phyloP scores from a whole-genome alignment of 352 stramenopile genomes.

The Globisporangium recalcitrans region DNA sequence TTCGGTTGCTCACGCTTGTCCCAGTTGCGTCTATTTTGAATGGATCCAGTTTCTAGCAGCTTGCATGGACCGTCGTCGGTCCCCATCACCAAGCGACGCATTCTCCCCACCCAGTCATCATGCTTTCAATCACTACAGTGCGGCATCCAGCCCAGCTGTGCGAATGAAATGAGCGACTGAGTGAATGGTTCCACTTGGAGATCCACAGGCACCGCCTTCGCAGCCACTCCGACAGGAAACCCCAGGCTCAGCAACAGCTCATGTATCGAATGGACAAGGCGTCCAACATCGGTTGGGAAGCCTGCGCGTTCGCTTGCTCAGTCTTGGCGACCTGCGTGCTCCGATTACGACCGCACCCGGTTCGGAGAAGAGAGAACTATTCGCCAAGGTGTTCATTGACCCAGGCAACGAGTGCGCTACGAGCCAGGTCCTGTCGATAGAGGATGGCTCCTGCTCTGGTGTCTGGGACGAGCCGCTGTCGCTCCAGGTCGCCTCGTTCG shows the following conservation, averaged over 20 bases:
- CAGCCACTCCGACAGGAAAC: not conserved
- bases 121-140: not conserved
- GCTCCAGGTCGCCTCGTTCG: not conserved
- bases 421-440: not conserved
- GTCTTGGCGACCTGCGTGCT: not conserved
- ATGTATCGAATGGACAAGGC: not conserved
- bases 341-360: not conserved
- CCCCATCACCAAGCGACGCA: not conserved
- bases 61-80: not conserved
- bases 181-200: not conserved
- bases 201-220: not conserved
- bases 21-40: slow-evolving; percentile 1
- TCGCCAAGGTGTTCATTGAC: slow-evolving; percentile 4
- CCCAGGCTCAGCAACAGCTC: not conserved
- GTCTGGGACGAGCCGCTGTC: not conserved
- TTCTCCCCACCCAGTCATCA: too few relatives aligned
- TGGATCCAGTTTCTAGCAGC: not conserved
- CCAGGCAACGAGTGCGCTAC: slow-evolving; percentile 9
- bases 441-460: not conserved
- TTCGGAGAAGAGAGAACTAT: not conserved
- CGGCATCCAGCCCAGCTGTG: not conserved
- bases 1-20: too few relatives aligned
- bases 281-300: not conserved
- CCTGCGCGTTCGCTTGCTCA: slow-evolving; percentile 2
- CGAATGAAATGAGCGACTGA: not conserved